phyloP scores from a whole-genome alignment of 2,329 filamentous ascomycete genomes.

The Pseudogymnoascus destructans region DNA sequence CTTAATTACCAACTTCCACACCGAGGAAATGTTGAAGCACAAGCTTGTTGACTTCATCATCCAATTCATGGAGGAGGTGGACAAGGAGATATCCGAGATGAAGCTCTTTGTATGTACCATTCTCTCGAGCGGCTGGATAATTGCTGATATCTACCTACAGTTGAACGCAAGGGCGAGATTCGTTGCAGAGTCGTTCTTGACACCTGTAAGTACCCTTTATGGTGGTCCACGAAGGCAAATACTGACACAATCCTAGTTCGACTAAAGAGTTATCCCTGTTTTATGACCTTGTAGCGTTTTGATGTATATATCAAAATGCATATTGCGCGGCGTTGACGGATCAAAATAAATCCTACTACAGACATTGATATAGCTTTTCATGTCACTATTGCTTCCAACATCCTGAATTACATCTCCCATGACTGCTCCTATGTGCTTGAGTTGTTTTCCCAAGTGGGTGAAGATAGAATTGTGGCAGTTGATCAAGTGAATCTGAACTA shows the following conservation, averaged over 20 bases:
- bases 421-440: background rate
- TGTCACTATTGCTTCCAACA: background rate
- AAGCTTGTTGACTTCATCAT: conserved; percentile 99
- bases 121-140: background rate
- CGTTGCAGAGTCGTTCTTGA: conserved; percentile 95
- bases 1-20: conserved; percentile 96
- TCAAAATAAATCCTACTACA: conserved; percentile 6
- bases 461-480: background rate
- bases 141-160: conserved; percentile 37
- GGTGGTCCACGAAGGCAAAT: background rate
- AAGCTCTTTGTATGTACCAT: conserved; percentile 81
- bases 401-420: background rate
- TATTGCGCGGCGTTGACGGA: conserved; percentile 8
- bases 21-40: conserved; percentile 96
- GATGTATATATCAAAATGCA: conserved; percentile 6
- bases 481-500: background rate
- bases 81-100: conserved; percentile 99
- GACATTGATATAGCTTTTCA: conserved; percentile 8
- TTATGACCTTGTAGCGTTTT: conserved; percentile 8
- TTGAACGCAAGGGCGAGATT: conserved; percentile 94
- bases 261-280: background rate
- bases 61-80: conserved; percentile 98
- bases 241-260: conserved; percentile 1
- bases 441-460: background rate
- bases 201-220: conserved; percentile 48